Conservation (phyloP, 805 yeast species). For the Ogataea paraovalis region DNA sequence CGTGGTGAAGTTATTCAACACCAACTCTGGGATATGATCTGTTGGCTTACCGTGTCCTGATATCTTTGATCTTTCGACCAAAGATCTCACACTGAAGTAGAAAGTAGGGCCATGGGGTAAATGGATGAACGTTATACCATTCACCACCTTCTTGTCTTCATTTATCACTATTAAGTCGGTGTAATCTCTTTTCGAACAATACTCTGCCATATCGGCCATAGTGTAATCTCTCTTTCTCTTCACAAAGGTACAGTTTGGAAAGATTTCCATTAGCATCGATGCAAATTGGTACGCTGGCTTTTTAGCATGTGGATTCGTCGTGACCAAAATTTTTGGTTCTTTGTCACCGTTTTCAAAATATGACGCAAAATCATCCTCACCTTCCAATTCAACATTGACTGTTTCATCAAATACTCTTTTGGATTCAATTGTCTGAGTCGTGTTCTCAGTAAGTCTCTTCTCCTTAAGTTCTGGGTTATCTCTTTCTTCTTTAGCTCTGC, state of each 20-base stretch:
- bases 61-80: conserved; percentile 69
- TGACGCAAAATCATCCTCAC: conserved; percentile 59
- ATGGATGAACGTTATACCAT: conserved; percentile 89
- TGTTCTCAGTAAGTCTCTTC: conserved; percentile 72
- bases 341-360: conserved; percentile 47
- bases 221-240: conserved; percentile 81
- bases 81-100: conserved; percentile 79
- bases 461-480: conserved; percentile 78
- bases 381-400: conserved; percentile 52
- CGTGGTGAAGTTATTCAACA: conserved; percentile 88
- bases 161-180: conserved; percentile 87
- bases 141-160: conserved; percentile 89
- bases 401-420: conserved; percentile 88
- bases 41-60: conserved; percentile 90
- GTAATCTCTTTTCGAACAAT: conserved; percentile 76
- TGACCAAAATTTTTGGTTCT: conserved; percentile 83
- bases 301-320: conserved; percentile 84
- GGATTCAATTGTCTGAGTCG: conserved; percentile 78
- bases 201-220: conserved; percentile 82
- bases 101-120: conserved; percentile 95
- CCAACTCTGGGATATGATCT: conserved; percentile 85
- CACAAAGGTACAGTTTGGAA: conserved; percentile 83
- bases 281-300: conserved; percentile 89
- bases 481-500: conserved; percentile 83
- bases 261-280: conserved; percentile 73